phyloP scores from a whole-genome alignment of 306 rosid genomes.

The Comarum palustre region DNA sequence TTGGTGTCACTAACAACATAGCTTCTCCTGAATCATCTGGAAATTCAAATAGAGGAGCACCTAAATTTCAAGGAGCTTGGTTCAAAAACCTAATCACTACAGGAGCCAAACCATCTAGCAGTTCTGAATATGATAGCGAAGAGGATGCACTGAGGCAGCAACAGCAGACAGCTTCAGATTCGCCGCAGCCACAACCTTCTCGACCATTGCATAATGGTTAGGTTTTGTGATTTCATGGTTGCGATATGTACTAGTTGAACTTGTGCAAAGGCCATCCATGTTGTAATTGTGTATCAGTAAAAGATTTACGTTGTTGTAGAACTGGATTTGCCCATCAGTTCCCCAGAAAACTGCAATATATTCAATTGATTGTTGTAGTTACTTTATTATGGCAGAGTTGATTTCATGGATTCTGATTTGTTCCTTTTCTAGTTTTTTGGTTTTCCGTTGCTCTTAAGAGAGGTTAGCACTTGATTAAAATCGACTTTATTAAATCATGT shows the following conservation, averaged over 20 bases:
- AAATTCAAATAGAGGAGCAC: slow-evolving; percentile 61
- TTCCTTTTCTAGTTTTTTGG: no score
- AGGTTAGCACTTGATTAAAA: no score
- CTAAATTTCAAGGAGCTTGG: slow-evolving; percentile 83
- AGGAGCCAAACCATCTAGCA: slow-evolving; percentile 84
- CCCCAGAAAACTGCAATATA: slow-evolving; percentile 29
- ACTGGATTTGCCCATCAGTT: slow-evolving; percentile 36
- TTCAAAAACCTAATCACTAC: slow-evolving; percentile 67
- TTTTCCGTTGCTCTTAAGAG: no score
- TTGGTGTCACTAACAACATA: slow-evolving; percentile 56
- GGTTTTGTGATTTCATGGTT: slow-evolving; percentile 22
- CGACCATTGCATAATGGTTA: slow-evolving; percentile 38
- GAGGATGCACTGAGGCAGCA: slow-evolving; percentile 33
- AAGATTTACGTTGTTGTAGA: slow-evolving; percentile 47
- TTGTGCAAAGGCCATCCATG: slow-evolving; percentile 28
- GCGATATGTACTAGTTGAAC: slow-evolving; percentile 37
- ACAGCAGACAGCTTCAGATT: slow-evolving; percentile 35
- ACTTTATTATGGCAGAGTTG: not conserved
- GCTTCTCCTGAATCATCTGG: slow-evolving; percentile 50
- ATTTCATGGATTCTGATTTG: not conserved
- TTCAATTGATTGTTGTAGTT: slow-evolving; percentile 21
- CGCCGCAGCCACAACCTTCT: slow-evolving; percentile 35
- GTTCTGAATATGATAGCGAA: slow-evolving; percentile 63
- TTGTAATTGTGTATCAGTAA: slow-evolving; percentile 51
- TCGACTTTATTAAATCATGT: no score